These are phyloP conservation scores for Venturia pyrina DNA, from an alignment of 2,329 filamentous ascomycete genomes.

Conservation along the genomic window DNA sequence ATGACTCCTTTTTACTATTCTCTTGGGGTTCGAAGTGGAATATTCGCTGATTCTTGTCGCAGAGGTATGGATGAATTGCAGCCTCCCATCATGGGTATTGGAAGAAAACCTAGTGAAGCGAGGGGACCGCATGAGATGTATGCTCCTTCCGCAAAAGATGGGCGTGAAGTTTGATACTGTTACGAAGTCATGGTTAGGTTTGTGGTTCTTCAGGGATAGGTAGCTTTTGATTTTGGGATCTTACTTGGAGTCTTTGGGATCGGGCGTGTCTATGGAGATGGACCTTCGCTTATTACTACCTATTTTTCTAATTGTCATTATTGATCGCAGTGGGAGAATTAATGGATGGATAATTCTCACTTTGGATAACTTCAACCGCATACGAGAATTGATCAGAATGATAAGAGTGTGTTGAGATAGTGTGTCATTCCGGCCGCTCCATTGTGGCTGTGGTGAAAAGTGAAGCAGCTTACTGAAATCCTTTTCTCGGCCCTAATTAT, in stretches of 20 bases:
- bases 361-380: no score
- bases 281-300: background rate
- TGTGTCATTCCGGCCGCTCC: background rate
- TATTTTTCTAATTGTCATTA: background rate
- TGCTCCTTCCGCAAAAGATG: constrained; percentile 3
- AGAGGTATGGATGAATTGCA: constrained; percentile 4
- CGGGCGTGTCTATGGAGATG: background rate
- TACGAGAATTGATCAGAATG: no score
- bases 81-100: background rate
- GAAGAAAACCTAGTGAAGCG: background rate
- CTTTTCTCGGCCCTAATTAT: no score
- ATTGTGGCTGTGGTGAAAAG: no score
- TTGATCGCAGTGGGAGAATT: no score
- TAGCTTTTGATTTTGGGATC: background rate
- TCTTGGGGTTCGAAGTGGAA: background rate
- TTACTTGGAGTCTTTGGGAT: background rate
- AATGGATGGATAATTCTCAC: no score
- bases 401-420: background rate
- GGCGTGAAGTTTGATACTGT: background rate
- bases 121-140: constrained; percentile 11
- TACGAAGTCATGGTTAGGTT: background rate
- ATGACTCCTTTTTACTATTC: background rate
- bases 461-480: no score
- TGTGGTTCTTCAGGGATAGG: background rate
- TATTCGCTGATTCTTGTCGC: background rate